Conservation (phyloP, 345 rosid genomes). For the Brassica napus region DNA sequence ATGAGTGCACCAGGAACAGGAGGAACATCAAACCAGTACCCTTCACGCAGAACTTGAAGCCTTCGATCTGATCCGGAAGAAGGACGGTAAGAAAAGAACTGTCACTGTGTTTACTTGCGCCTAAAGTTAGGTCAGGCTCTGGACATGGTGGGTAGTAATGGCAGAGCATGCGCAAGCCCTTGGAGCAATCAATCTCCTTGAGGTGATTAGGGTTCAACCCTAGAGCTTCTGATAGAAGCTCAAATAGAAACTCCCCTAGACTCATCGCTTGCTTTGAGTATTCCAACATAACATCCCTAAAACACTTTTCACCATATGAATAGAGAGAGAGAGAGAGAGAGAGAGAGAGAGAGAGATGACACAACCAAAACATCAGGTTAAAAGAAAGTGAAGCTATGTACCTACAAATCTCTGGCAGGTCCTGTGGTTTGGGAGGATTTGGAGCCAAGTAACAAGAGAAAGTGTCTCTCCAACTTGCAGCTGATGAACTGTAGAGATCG, state of each 20-base stretch:
- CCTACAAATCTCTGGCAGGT: slow-evolving; percentile 41
- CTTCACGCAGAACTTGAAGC: slow-evolving; percentile 50
- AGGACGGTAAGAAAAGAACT: slow-evolving; percentile 54
- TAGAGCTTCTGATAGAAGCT: slow-evolving; percentile 59
- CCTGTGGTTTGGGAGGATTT: slow-evolving; percentile 34
- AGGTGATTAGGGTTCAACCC: slow-evolving; percentile 48
- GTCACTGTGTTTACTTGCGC: slow-evolving; percentile 52
- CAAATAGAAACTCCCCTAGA: slow-evolving; percentile 44
- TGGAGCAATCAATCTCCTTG: slow-evolving; percentile 42
- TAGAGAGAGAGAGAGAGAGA: background rate
- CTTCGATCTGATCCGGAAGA: slow-evolving; percentile 60
- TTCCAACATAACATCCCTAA: slow-evolving; percentile 47
- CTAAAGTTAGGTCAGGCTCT: slow-evolving; percentile 55
- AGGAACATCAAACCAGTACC: slow-evolving; percentile 53
- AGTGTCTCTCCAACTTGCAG: slow-evolving; percentile 49
- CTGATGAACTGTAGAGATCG: slow-evolving; percentile 37
- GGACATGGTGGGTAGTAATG: slow-evolving; percentile 69
- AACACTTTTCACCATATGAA: background rate
- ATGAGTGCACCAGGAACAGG: slow-evolving; percentile 51
- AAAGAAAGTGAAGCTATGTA: background rate
- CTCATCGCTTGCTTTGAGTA: slow-evolving; percentile 41
- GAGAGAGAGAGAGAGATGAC: background rate
- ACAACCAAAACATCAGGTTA: background rate
- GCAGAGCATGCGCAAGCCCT: slow-evolving; percentile 43
- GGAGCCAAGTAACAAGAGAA: slow-evolving; percentile 38